Base-by-base conservation (phyloP, 2,329 filamentous ascomycete species). In the Fusarium oxysporum region DNA sequence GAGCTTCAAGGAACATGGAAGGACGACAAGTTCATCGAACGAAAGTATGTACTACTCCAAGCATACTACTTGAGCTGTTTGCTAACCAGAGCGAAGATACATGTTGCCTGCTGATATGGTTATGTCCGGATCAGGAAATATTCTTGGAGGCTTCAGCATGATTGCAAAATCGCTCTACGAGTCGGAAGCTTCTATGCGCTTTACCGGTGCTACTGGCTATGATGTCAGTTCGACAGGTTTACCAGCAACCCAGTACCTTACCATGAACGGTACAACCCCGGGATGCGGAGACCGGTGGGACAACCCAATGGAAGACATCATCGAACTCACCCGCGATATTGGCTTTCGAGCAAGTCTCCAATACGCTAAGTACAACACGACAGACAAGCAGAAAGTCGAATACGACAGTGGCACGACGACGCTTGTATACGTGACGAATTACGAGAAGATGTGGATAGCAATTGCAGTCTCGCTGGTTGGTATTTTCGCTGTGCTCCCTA, bases 281-380 rank as follows among this genome's bases (percentile, higher is more conserved):
- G 57, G 66, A 10, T 76, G 74, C 5, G 47, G 33, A 2, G 72
- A 75, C 1, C 51, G 53, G 0, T 76, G 74, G 74, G 23, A 61
- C 1, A 75, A 76, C 1, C 74, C 74, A 0, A 76, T 76, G 74
- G 23, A 70, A n/a, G 74, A 76, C 19, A 38, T 76, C 2, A 76
- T 76, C 11, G 74, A 76, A n/a, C 61, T 76, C 7, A 74, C 72
- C 1, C 59, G 74, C 5, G 68, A 76, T 4, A 43, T 76, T 1
- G 74, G 74, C 2, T 76, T 76, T 28, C 60, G 74, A 14, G 74
- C 74, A 1, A 73, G 74, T 38, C 43, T 76, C 0, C 74, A 76
- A 8, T 76, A 75, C n/a, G 72, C 74, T 8, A 44, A 41, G 3
- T 68, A 32, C 44, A 75, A 76, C 60, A 62, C 44, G 23, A 73